Base-by-base conservation (phyloP, 345 rosid species). In the Atalantia buxifolia region DNA sequence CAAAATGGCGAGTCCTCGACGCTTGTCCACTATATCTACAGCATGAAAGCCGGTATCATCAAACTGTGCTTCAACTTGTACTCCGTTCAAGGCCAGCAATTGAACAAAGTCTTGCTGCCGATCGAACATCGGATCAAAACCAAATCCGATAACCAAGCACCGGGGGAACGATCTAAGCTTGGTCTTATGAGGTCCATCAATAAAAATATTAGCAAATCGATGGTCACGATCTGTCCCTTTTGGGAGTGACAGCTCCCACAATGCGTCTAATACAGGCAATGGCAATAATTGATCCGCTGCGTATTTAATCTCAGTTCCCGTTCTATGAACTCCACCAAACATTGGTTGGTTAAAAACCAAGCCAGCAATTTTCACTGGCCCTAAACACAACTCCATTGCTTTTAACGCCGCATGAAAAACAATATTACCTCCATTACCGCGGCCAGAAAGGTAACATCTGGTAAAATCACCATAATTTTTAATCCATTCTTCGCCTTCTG, bases 241-340 rank as follows among this genome's bases (percentile, higher is more conserved):
- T 0, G 89, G 92, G 81, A 89, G 62, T 3, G 86, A 67, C 1
- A 87, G 76, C 10, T 79, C 80, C 90, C 90, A 89, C 57, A 84
- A 0, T 5, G 72, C 38, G 55, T 87, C 88, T 8, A 61, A 9
- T 1, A 18, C 83, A 7, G 82, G 81, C 25, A 86, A 45, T 2
- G 86, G 89, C 63, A 76, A 22, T 7, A 78, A 0, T 14, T 28
- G 76, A 71, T 88, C 85, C 6, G 76, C 42, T 7, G 81, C 81
- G 5, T 55, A 61, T 5, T 71, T 36, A 0, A 83, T 16, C 65
- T 88, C 89, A 0, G 84, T 81, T 8, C 25, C 61, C 35, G 79
- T 71, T 31, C 91, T 80, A 1, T 65, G 4, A 9, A 22, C 13
- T 16, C 91, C 88, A 4, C 91, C 85, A 8, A 88, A 84, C 81